Conservation (phyloP, 2,329 filamentous ascomycete genomes). For the Claviceps purpurea region DNA sequence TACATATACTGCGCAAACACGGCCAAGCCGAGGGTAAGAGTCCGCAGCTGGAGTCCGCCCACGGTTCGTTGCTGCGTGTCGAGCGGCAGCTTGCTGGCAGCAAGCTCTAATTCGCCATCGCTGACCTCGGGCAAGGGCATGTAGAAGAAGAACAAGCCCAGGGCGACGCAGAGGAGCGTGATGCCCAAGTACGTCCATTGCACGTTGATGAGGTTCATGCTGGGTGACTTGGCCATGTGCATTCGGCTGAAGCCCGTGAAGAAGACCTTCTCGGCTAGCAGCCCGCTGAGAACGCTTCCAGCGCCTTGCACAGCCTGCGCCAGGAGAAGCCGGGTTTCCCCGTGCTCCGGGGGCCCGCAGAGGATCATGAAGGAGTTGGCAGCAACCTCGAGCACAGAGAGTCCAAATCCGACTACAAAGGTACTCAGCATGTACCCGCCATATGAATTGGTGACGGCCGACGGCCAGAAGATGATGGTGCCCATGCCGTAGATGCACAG, state of each 20-base stretch:
- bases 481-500: slow-evolving; percentile 61
- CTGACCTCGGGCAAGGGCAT: slow-evolving; percentile 50
- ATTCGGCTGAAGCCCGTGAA: slow-evolving; percentile 44
- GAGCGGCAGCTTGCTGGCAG: slow-evolving; percentile 33
- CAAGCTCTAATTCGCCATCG: slow-evolving; percentile 39
- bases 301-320: slow-evolving; percentile 68
- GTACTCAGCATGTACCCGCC: slow-evolving; percentile 63
- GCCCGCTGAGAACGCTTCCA: slow-evolving; percentile 56
- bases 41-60: slow-evolving; percentile 39
- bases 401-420: slow-evolving; percentile 64
- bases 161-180: slow-evolving; percentile 56
- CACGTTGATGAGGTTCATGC: slow-evolving; percentile 51
- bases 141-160: slow-evolving; percentile 58
- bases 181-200: slow-evolving; percentile 82
- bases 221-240: slow-evolving; percentile 10
- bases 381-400: slow-evolving; percentile 66
- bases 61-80: slow-evolving; percentile 34
- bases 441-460: slow-evolving; percentile 60
- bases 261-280: slow-evolving; percentile 62
- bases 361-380: slow-evolving; percentile 63
- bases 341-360: slow-evolving; percentile 60
- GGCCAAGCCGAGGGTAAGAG: slow-evolving; percentile 51
- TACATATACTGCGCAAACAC: slow-evolving; percentile 69
- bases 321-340: slow-evolving; percentile 61
- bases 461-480: slow-evolving; percentile 80